Evolutionary conservation across 139 green algal species (phyloP).

Genomic region (Spirogloea muscicola): DNA sequence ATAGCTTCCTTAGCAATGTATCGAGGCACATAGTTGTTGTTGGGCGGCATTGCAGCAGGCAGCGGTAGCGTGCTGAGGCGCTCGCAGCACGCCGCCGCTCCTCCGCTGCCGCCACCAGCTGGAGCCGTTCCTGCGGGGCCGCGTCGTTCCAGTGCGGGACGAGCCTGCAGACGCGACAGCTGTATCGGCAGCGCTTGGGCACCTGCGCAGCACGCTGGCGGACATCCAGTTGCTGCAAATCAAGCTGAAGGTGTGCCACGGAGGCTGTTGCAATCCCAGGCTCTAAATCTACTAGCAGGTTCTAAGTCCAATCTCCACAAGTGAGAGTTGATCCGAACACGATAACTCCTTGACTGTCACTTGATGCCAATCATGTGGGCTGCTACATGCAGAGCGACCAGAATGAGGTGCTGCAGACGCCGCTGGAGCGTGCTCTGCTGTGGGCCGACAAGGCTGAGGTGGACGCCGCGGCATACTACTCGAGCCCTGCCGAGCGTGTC

Average conservation of each 20-base stretch:
- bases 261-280: neutral
- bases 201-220: neutral
- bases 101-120: neutral
- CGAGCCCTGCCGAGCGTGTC: neutral
- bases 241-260: slow-evolving; percentile 19
- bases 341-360: too few relatives aligned
- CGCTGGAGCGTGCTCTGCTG: neutral
- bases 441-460: slow-evolving; percentile 21
- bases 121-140: slow-evolving; percentile 19
- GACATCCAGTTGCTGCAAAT: slow-evolving; percentile 33
- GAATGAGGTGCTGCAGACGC: slow-evolving; percentile 17
- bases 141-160: neutral
- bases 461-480: neutral
- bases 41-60: too few relatives aligned
- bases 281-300: neutral
- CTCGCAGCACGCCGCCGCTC: neutral
- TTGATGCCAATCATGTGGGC: too few relatives aligned
- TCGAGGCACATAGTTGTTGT: too few relatives aligned
- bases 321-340: too few relatives aligned
- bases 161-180: neutral
- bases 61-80: too few relatives aligned
- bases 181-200: neutral
- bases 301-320: neutral
- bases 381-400: neutral
- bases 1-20: too few relatives aligned